A percentile compares a stretch with the other conserved stretches of the same genome.
These are phyloP conservation scores for Cinnamomum chago DNA, from an alignment of 164 flowering plant species.

Conservation along the genomic window DNA sequence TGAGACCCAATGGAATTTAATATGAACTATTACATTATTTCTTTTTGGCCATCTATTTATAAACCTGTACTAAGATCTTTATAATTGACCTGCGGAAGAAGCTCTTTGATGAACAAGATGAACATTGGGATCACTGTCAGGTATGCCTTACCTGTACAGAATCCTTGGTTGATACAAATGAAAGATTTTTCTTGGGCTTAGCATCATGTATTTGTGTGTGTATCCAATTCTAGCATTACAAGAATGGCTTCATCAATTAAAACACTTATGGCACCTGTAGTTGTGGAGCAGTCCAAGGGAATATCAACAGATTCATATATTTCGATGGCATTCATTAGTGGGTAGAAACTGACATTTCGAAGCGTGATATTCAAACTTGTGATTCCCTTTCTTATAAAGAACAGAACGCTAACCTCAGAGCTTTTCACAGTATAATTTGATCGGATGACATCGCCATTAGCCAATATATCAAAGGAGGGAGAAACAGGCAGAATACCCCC, in stretches of 20 bases:
- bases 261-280: slow-evolving; percentile 49
- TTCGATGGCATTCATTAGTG: slow-evolving; percentile 77
- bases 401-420: slow-evolving; percentile 37
- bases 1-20: background rate
- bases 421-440: slow-evolving; percentile 47
- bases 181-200: background rate
- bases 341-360: slow-evolving; percentile 45
- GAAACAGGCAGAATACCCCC: slow-evolving; percentile 77
- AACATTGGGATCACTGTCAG: background rate
- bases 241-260: background rate
- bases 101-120: background rate
- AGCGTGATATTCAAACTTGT: slow-evolving; percentile 53
- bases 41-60: background rate
- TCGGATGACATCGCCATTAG: slow-evolving; percentile 47
- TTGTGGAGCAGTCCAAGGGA: slow-evolving; percentile 65
- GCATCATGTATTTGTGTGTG: background rate
- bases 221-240: background rate
- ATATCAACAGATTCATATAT: slow-evolving; percentile 67
- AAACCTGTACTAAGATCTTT: background rate
- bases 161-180: background rate
- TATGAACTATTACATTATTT: background rate
- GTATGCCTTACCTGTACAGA: background rate
- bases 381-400: slow-evolving; percentile 32
- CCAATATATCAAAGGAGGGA: slow-evolving; percentile 52
- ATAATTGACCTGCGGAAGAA: background rate